Evolutionary conservation across 371 early-diverging fungal species (phyloP).

Genomic region (Mucor sp.): DNA sequence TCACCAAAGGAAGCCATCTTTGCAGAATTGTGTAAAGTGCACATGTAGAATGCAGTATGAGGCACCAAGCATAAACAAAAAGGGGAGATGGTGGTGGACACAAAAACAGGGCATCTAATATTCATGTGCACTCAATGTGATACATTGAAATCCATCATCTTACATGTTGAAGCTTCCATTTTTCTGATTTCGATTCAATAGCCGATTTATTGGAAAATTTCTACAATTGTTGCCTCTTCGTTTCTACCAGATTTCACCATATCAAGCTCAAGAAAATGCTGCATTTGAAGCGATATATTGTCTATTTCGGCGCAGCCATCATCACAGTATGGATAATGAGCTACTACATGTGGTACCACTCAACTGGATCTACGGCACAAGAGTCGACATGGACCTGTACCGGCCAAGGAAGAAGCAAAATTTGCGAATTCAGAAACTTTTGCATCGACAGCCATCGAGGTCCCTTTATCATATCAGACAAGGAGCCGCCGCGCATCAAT

Average conservation of each 20-base stretch:
- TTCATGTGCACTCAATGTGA: not conserved
- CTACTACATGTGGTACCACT: slow-evolving; percentile 6
- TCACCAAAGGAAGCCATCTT: not conserved
- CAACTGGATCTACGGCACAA: not conserved
- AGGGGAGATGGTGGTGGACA: not conserved
- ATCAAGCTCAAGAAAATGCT: not conserved
- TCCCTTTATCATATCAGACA: slow-evolving; percentile 15
- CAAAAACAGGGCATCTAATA: not conserved
- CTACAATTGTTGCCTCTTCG: not conserved
- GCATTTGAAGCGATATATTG: not conserved
- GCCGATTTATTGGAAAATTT: not conserved
- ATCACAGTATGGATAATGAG: not conserved
- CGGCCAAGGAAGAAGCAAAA: slow-evolving; percentile 18
- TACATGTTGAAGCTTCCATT: not conserved
- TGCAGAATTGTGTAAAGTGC: not conserved
- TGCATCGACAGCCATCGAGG: slow-evolving; percentile 27
- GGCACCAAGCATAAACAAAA: not conserved
- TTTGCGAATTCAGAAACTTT: slow-evolving; percentile 32
- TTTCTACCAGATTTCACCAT: not conserved
- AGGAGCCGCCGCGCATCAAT: slow-evolving; percentile 35
- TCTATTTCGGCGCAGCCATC: not conserved
- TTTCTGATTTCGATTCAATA: not conserved
- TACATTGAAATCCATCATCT: not conserved
- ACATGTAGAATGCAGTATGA: not conserved
- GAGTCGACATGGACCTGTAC: slow-evolving; percentile 28